phyloP scores from a whole-genome alignment of 805 yeast genomes.

The Metschnikowia sp. region DNA sequence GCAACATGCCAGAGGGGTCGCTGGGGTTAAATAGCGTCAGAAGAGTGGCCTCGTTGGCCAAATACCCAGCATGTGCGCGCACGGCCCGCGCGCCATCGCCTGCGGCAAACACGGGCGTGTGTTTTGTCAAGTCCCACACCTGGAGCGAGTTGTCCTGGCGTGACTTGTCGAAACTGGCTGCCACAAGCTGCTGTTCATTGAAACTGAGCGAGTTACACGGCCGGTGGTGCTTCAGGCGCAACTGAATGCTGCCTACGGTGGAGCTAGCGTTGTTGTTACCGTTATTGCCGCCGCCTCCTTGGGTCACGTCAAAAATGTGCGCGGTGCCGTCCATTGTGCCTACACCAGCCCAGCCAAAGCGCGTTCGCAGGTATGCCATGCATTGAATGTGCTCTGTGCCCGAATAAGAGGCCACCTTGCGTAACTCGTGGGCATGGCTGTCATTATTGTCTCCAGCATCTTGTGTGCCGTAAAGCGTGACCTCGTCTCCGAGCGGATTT shows the following conservation, averaged over 20 bases:
- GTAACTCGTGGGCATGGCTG: slow-evolving; percentile 39
- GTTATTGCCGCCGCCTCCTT: slow-evolving; percentile 14
- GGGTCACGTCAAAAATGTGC: slow-evolving; percentile 56
- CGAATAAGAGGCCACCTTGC: slow-evolving; percentile 48
- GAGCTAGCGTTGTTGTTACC: background rate
- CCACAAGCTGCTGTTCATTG: slow-evolving; percentile 61
- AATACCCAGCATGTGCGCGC: slow-evolving; percentile 53
- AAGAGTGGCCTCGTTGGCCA: slow-evolving; percentile 71
- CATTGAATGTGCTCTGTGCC: slow-evolving; percentile 72
- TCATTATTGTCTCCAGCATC: slow-evolving; percentile 47
- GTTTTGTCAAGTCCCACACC: slow-evolving; percentile 74
- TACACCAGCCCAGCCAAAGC: slow-evolving; percentile 61
- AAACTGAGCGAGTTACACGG: slow-evolving; percentile 76
- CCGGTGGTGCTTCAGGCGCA: slow-evolving; percentile 63
- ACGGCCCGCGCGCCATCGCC: slow-evolving; percentile 48
- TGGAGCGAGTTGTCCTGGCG: slow-evolving; percentile 73
- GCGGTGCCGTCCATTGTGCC: slow-evolving; percentile 74
- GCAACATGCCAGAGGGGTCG: slow-evolving; percentile 20
- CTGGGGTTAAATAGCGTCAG: slow-evolving; percentile 55
- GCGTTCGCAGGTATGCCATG: slow-evolving; percentile 54
- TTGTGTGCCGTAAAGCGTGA: slow-evolving; percentile 47
- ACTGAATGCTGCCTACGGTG: slow-evolving; percentile 32
- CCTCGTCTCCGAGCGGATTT: slow-evolving; percentile 79
- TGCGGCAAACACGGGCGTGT: slow-evolving; percentile 32
- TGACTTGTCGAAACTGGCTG: slow-evolving; percentile 75